Conservation (phyloP, 805 yeast species). For the Yarrowia alimentaria region DNA sequence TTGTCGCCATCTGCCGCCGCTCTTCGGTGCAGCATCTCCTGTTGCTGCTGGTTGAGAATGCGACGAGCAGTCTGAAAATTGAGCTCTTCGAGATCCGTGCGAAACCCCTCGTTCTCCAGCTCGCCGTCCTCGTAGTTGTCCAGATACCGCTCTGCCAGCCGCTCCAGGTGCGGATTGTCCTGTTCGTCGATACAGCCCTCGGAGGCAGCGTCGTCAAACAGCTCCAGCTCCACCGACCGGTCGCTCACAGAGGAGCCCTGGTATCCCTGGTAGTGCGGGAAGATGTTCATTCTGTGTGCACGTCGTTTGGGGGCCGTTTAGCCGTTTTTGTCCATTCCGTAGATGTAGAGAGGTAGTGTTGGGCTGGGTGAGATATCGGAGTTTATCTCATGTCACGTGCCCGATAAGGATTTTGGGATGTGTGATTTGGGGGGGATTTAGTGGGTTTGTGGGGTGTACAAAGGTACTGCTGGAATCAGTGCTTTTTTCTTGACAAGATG, state of each 20-base stretch:
- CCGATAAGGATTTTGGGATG: too few relatives aligned
- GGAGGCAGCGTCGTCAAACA: conserved; percentile 19
- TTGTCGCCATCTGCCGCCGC: conserved; percentile 31
- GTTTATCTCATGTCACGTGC: too few relatives aligned
- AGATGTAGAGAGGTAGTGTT: too few relatives aligned
- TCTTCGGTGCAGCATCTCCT: conserved; percentile 9
- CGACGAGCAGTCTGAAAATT: conserved; percentile 7
- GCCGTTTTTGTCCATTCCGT: too few relatives aligned
- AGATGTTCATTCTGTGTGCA: neutral
- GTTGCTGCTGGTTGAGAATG: conserved; percentile 8
- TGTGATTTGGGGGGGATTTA: too few relatives aligned
- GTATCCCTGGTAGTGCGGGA: conserved; percentile 2
- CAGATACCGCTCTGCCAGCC: conserved; percentile 6
- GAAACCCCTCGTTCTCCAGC: conserved; percentile 20
- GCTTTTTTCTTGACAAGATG: too few relatives aligned
- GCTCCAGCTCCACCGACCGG: conserved; percentile 8
- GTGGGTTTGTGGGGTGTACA: too few relatives aligned
- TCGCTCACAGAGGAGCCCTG: neutral
- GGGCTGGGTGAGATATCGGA: too few relatives aligned
- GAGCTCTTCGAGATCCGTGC: conserved; percentile 21
- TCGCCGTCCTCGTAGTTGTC: conserved; percentile 20
- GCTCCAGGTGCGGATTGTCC: conserved; percentile 22
- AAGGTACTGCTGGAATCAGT: too few relatives aligned
- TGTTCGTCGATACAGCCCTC: conserved; percentile 23
- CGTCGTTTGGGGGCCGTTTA: too few relatives aligned